Conservation (phyloP, 805 yeast genomes). For the Ogataea saltuana region DNA sequence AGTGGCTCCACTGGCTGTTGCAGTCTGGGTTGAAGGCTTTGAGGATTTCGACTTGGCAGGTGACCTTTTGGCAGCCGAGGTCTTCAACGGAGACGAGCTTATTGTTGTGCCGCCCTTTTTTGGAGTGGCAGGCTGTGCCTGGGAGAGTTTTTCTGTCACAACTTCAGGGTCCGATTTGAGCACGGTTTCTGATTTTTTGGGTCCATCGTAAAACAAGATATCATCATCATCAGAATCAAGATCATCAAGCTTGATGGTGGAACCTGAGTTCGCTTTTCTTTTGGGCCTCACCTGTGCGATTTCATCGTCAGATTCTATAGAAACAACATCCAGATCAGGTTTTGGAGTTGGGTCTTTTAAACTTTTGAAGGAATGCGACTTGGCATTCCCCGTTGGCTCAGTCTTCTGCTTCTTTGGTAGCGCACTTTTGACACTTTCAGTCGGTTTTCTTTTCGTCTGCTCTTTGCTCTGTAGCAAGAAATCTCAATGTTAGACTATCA, state of each 20-base stretch:
- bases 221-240: slow-evolving; percentile 10
- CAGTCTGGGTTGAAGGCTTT: background rate
- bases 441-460: slow-evolving; percentile 9
- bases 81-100: slow-evolving; percentile 3
- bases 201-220: background rate
- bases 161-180: slow-evolving; percentile 5
- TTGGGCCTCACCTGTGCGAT: background rate
- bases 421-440: background rate
- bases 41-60: background rate
- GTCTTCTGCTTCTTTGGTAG: slow-evolving; percentile 12
- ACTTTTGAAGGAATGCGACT: background rate
- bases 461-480: slow-evolving; percentile 6
- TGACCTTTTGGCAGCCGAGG: background rate
- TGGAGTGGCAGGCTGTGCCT: slow-evolving; percentile 4
- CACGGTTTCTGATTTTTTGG: background rate
- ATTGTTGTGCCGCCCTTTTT: background rate
- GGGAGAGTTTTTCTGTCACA: slow-evolving; percentile 2
- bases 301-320: slow-evolving; percentile 19
- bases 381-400: background rate
- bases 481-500: background rate
- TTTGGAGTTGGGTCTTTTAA: slow-evolving; percentile 1
- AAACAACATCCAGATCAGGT: slow-evolving; percentile 3
- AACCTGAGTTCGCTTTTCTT: background rate
- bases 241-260: slow-evolving; percentile 4
- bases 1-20: slow-evolving; percentile 27